phyloP scores from a whole-genome alignment of 2,329 filamentous ascomycete genomes.

The Diaporthe vaccinii region DNA sequence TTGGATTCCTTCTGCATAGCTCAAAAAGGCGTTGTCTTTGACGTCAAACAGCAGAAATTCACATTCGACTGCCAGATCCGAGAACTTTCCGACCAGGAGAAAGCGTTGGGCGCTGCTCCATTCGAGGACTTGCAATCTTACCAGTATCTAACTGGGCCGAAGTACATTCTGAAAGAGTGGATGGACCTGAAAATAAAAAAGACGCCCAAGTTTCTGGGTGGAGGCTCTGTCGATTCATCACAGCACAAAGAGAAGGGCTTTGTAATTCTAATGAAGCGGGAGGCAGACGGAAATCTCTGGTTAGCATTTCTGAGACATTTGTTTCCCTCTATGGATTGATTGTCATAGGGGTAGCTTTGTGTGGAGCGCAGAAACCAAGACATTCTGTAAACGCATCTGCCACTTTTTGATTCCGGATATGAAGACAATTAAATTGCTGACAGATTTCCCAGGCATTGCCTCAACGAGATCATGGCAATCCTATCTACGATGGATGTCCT shows the following conservation, averaged over 20 bases:
- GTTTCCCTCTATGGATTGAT: not conserved
- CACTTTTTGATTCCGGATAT: not conserved
- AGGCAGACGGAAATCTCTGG: constrained; percentile 46
- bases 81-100: constrained; percentile 5
- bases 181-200: not conserved
- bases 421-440: not conserved
- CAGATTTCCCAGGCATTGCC: constrained; percentile 41
- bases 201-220: too few relatives aligned
- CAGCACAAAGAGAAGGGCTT: constrained; percentile 9
- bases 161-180: not conserved
- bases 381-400: not conserved
- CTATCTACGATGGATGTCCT: constrained; percentile 48
- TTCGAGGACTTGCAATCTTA: constrained; percentile 13
- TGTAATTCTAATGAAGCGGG: constrained; percentile 48
- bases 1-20: constrained; percentile 33
- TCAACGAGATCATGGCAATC: constrained; percentile 49
- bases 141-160: constrained; percentile 31
- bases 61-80: constrained; percentile 3
- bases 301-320: not conserved
- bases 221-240: not conserved
- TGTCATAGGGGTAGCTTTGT: not conserved
- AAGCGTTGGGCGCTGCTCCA: not conserved
- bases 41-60: constrained; percentile 28
- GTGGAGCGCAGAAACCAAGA: not conserved
- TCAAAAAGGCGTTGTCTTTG: constrained; percentile 1